Conservation (phyloP, 768 basidiomycete species). For the Leccinum longicurvipes region DNA sequence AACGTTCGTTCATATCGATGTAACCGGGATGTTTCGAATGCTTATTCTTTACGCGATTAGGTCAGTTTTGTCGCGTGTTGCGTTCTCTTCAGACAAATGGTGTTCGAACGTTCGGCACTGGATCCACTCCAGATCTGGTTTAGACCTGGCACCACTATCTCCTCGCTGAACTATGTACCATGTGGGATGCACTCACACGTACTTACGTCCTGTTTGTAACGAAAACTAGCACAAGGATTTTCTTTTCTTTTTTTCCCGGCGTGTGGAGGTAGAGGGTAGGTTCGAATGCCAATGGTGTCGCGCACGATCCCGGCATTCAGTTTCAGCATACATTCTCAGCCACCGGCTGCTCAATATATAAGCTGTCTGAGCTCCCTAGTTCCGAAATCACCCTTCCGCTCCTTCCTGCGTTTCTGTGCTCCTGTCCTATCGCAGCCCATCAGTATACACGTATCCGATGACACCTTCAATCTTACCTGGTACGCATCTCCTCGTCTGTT, state of each 20-base stretch:
- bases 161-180: neutral
- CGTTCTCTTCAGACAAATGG: neutral
- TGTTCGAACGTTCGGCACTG: neutral
- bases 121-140: neutral
- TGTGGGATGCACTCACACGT: slow-evolving; percentile 1
- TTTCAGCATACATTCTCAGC: slow-evolving; percentile 19
- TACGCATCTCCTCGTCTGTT: slow-evolving; percentile 6
- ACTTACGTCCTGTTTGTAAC: slow-evolving; percentile 10
- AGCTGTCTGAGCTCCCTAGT: neutral
- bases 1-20: neutral
- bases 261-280: slow-evolving; percentile 2
- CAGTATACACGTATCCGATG: slow-evolving; percentile 19
- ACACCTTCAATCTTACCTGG: slow-evolving; percentile 25
- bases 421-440: neutral
- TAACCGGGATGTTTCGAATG: neutral
- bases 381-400: neutral
- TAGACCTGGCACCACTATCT: neutral
- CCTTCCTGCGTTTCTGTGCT: neutral
- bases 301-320: slow-evolving; percentile 1
- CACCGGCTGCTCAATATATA: slow-evolving; percentile 24
- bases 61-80: neutral
- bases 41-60: neutral
- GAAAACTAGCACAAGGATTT: neutral
- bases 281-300: neutral
- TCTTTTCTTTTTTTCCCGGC: neutral